Evolutionary conservation across 23 red algal genomes (phyloP).

Genomic region (Gracilaria vermiculophylla): DNA sequence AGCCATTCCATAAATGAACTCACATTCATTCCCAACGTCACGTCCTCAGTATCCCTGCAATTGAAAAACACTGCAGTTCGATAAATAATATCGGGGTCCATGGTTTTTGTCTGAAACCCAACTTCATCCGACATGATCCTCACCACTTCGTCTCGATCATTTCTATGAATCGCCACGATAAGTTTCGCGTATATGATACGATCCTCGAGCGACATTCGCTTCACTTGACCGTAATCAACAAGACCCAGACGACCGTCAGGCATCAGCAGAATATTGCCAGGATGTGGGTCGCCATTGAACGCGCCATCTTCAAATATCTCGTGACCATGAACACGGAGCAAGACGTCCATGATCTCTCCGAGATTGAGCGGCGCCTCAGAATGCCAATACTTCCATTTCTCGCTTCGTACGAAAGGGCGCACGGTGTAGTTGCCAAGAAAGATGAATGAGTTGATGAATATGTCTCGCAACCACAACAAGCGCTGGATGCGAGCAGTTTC

Average conservation of each 20-base stretch:
- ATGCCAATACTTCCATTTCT: constrained; percentile 49
- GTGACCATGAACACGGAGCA: constrained; percentile 71
- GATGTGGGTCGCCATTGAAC: constrained; percentile 89
- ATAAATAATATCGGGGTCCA: constrained; percentile 74
- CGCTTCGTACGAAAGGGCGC: background rate
- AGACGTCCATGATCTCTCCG: constrained; percentile 45
- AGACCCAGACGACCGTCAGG: constrained; percentile 58
- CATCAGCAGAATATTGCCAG: constrained; percentile 79
- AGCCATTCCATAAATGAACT: constrained; percentile 70
- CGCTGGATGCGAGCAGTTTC: constrained; percentile 16
- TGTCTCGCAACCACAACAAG: constrained; percentile 31
- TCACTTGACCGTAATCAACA: constrained; percentile 83
- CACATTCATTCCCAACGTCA: constrained; percentile 72
- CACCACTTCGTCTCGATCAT: constrained; percentile 69
- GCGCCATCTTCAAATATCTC: constrained; percentile 81
- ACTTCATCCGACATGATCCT: constrained; percentile 49
- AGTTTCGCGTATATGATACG: constrained; percentile 77
- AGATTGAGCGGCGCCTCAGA: constrained; percentile 47
- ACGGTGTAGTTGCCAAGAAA: constrained; percentile 48
- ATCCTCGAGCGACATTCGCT: constrained; percentile 51
- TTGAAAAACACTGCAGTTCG: constrained; percentile 46
- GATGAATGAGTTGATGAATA: constrained; percentile 36
- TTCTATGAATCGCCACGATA: constrained; percentile 53
- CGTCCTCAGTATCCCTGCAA: constrained; percentile 68
- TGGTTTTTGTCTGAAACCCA: constrained; percentile 59